A percentile compares a stretch with the other conserved stretches of the same genome.
Conservation (phyloP, 2,329 filamentous ascomycete species). For the Dichotomopilus funicola region DNA sequence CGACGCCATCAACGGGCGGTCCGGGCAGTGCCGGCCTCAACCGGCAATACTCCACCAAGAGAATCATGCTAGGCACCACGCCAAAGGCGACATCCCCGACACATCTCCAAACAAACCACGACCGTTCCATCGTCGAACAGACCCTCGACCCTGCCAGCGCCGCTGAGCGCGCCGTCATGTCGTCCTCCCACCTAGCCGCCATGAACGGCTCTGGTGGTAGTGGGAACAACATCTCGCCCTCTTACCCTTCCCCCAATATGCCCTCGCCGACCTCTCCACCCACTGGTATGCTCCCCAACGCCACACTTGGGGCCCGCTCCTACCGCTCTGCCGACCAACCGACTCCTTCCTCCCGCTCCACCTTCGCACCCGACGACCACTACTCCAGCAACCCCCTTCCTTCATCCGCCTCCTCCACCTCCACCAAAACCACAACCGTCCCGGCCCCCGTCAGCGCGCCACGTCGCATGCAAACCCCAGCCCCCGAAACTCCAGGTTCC, state of each 20-base stretch:
- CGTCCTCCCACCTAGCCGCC: slow-evolving; percentile 62
- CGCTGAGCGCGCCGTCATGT: slow-evolving; percentile 58
- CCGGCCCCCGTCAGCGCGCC: slow-evolving; percentile 31
- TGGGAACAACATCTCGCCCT: slow-evolving; percentile 47
- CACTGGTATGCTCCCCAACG: slow-evolving; percentile 39
- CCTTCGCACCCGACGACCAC: slow-evolving; percentile 43
- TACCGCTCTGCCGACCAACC: slow-evolving; percentile 50
- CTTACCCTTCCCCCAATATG: slow-evolving; percentile 59
- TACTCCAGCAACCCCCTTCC: slow-evolving; percentile 6
- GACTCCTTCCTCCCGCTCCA: slow-evolving; percentile 49
- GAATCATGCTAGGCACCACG: slow-evolving; percentile 61
- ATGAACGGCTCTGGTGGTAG: slow-evolving; percentile 58
- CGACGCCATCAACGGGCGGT: slow-evolving; percentile 47
- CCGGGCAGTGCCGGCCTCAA: slow-evolving; percentile 52
- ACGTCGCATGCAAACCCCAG: slow-evolving; percentile 56
- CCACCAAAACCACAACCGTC: slow-evolving; percentile 30
- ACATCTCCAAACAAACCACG: slow-evolving; percentile 61
- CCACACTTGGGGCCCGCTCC: slow-evolving; percentile 53
- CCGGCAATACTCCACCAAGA: slow-evolving; percentile 69
- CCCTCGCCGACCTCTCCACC: slow-evolving; percentile 65
- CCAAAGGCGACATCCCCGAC: slow-evolving; percentile 75
- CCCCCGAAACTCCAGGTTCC: slow-evolving; percentile 52
- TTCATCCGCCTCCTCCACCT: too few relatives aligned
- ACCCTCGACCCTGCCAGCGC: slow-evolving; percentile 63
- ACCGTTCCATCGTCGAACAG: slow-evolving; percentile 56